Evolutionary conservation across 2,329 filamentous ascomycete genomes (phyloP).

Genomic region (Neoscytalidium dimidiatum): DNA sequence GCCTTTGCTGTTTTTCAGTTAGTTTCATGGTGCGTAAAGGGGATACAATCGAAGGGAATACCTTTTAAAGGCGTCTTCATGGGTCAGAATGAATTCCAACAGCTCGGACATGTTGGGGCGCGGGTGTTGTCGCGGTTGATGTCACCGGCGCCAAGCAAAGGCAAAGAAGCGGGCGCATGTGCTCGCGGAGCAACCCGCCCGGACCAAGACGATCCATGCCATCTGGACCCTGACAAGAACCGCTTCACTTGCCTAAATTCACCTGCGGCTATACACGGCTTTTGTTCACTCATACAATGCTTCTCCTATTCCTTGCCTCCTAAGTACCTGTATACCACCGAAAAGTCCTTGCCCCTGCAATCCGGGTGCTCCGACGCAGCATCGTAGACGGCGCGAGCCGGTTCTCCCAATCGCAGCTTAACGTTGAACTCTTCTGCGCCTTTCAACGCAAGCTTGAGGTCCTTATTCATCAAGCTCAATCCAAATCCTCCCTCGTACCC

Average conservation of each 20-base stretch:
- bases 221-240: background rate
- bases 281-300: background rate
- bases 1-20: conserved; percentile 52
- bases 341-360: conserved; percentile 53
- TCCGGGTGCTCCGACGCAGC: conserved; percentile 45
- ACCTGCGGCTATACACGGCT: background rate
- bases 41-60: conserved; percentile 24
- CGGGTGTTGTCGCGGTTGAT: conserved; percentile 10
- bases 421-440: conserved; percentile 47
- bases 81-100: conserved; percentile 58
- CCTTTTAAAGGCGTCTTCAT: conserved; percentile 54
- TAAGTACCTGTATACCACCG: conserved; percentile 52
- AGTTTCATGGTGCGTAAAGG: conserved; percentile 21
- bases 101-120: conserved; percentile 64
- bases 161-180: background rate
- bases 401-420: conserved; percentile 47
- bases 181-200: background rate
- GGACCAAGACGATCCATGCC: background rate
- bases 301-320: conserved; percentile 44
- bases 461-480: conserved; percentile 52
- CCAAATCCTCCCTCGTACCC: conserved; percentile 63
- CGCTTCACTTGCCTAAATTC: background rate
- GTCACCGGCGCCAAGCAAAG: conserved; percentile 18
- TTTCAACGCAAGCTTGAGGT: conserved; percentile 51
- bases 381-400: conserved; percentile 49